Evolutionary conservation across 1,284 basidiomycete species (phyloP).

Genomic region (Coriolopsis trogii): DNA sequence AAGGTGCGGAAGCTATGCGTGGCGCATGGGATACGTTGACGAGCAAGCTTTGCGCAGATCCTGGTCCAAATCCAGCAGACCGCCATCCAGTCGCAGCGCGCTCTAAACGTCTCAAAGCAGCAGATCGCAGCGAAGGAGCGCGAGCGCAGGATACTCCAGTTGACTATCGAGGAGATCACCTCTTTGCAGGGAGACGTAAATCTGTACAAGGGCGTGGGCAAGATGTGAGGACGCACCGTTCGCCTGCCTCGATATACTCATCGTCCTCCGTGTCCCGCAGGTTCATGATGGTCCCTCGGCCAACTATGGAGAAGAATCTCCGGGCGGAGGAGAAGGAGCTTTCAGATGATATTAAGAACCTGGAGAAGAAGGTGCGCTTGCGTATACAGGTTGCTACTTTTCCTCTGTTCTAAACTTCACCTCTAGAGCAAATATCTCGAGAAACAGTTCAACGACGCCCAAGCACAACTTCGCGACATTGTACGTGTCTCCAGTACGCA

Average conservation of each 20-base stretch:
- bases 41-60: constrained; percentile 56
- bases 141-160: constrained; percentile 84
- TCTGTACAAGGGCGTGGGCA: constrained; percentile 89
- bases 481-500: constrained; percentile 47
- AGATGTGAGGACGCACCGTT: constrained; percentile 65
- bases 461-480: constrained; percentile 85
- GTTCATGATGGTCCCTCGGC: constrained; percentile 88
- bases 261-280: too few relatives aligned
- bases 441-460: constrained; percentile 89
- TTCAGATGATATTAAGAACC: constrained; percentile 75
- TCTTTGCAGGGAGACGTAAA: constrained; percentile 69
- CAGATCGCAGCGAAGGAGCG: constrained; percentile 81
- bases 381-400: background rate
- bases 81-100: constrained; percentile 79
- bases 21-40: background rate
- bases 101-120: constrained; percentile 70
- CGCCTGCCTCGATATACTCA: background rate
- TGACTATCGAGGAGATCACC: constrained; percentile 80
- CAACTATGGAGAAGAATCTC: constrained; percentile 76
- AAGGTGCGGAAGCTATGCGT: constrained; percentile 54
- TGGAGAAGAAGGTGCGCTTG: constrained; percentile 73
- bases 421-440: constrained; percentile 84
- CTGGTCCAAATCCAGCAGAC: constrained; percentile 88
- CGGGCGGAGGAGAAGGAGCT: constrained; percentile 79
- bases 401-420: background rate